Base-by-base conservation (phyloP, 129 eudicot species). In the Tagetes patula region DNA sequence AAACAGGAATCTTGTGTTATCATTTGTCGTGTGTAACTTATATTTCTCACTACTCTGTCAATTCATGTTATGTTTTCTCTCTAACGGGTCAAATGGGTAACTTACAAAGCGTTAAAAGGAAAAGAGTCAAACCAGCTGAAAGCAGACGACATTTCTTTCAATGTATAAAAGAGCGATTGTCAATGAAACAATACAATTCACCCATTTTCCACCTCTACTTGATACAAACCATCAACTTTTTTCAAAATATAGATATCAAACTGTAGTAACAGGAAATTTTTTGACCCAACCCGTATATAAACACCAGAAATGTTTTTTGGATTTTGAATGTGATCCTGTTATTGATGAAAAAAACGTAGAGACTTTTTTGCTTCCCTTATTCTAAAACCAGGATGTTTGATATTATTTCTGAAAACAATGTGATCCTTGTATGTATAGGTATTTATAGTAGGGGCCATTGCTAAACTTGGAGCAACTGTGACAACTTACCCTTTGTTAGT, bases 381-480 rank as follows among this genome's bases (percentile, higher is more conserved):
- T 40, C 31, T 49, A 74, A 48, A 52, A 65, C 65, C 43, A 65
- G 8, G 55, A 75, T 42, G 37, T 69, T 55, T 76, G 47, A 56
- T 76, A 33, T 41, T 52, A 41, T 11, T 33, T 38, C 8, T 48
- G 46, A 48, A 60, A 13, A 61, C 34, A 40, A 20, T 47, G 72
- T 50, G 27, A 20, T 63, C 71, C 75, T 27, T 63, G 56, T 64
- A 61, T 39, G 0, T 3, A 71, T 75, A 92, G 98, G 87, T 87
- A 36, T 94, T 94, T 74, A 32, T 94, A 50, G 81, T 88, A 39
- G 98, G 98, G 8, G 98, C 98, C 37, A 54, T 94, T 64, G 96
- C 98, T 11, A 94, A 94, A 81, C 91, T 94, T 55, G 98, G 98
- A 77, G 98, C 98, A 65, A 94, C 98, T 52, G 82, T 94, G 52